Evolutionary conservation across 2,329 filamentous ascomycete species (phyloP).

Genomic region (Curvularia spicifera): DNA sequence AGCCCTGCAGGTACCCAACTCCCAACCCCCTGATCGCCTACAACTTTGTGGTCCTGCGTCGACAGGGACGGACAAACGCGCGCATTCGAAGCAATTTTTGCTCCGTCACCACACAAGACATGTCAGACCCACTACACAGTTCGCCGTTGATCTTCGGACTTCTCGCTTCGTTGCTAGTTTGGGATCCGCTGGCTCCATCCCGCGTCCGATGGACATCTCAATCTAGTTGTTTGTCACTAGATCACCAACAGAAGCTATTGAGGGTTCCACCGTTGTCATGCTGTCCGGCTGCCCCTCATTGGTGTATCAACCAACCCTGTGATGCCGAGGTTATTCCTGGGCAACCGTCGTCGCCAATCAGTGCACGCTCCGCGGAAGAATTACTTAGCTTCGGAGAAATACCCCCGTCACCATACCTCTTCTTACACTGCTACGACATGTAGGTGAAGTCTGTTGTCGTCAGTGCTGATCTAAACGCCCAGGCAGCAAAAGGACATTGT

Average conservation of each 20-base stretch:
- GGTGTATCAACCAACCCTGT: neutral
- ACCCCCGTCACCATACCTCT: neutral
- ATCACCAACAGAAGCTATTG: neutral
- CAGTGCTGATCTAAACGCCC: neutral
- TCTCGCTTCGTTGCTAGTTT: constrained; percentile 11
- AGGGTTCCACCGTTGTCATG: neutral
- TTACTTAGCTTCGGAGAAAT: constrained; percentile 2
- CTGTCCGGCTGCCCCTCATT: neutral
- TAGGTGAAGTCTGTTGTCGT: neutral
- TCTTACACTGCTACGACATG: neutral
- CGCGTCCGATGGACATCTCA: neutral
- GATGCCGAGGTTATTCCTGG: neutral
- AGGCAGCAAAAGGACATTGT: neutral
- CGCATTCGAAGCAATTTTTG: neutral
- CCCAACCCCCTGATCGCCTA: neutral
- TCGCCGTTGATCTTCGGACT: constrained; percentile 9
- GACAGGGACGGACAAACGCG: constrained; percentile 3
- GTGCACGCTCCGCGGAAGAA: neutral
- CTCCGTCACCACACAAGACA: neutral
- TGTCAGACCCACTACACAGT: constrained; percentile 10
- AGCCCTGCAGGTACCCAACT: neutral
- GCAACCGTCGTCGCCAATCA: neutral
- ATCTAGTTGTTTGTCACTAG: neutral
- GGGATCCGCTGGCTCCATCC: constrained; percentile 14
- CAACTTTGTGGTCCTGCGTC: neutral